Percentiles rank a stretch among this genome's conserved stretches.
Evolutionary conservation across 2,329 filamentous ascomycete species (phyloP).

Genomic region (Verticillium tricorpus): DNA sequence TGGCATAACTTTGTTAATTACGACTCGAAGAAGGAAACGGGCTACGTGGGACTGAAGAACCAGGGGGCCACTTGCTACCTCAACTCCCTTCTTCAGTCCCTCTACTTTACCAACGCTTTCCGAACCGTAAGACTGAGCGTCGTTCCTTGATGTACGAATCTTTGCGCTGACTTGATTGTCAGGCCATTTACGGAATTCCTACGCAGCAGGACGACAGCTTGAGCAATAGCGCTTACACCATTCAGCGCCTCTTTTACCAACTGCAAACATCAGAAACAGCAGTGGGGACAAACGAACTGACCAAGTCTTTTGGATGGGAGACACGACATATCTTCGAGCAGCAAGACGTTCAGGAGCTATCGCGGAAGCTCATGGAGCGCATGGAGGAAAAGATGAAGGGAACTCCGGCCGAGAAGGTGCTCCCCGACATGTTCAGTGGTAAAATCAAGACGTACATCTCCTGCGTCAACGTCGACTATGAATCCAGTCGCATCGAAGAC

Average conservation of each 20-base stretch:
- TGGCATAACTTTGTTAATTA: slow-evolving; percentile 95
- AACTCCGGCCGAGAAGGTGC: slow-evolving; percentile 81
- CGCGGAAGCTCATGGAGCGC: slow-evolving; percentile 93
- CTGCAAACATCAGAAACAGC: slow-evolving; percentile 81
- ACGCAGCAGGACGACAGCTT: slow-evolving; percentile 79
- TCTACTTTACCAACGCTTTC: slow-evolving; percentile 89
- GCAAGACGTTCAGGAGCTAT: slow-evolving; percentile 96
- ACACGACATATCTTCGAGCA: slow-evolving; percentile 97
- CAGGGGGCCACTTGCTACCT: slow-evolving; percentile 91
- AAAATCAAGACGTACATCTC: slow-evolving; percentile 99
- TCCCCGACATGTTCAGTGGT: slow-evolving; percentile 89
- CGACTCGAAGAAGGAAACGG: slow-evolving; percentile 98
- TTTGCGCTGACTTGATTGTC: not conserved
- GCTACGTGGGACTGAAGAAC: slow-evolving; percentile 93
- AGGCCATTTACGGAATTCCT: slow-evolving; percentile 96
- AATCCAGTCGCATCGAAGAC: slow-evolving; percentile 91
- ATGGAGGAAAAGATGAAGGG: slow-evolving; percentile 99
- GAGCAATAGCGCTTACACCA: slow-evolving; percentile 84
- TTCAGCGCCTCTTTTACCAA: slow-evolving; percentile 92
- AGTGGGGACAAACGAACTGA: slow-evolving; percentile 88
- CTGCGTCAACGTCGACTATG: slow-evolving; percentile 97
- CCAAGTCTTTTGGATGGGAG: slow-evolving; percentile 97
- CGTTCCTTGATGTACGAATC: not conserved
- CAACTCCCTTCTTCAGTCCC: slow-evolving; percentile 77
- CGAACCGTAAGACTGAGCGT: slow-evolving; percentile 62